Evolutionary conservation across 352 stramenopile species (phyloP).

Genomic region (Plasmopara muralis): DNA sequence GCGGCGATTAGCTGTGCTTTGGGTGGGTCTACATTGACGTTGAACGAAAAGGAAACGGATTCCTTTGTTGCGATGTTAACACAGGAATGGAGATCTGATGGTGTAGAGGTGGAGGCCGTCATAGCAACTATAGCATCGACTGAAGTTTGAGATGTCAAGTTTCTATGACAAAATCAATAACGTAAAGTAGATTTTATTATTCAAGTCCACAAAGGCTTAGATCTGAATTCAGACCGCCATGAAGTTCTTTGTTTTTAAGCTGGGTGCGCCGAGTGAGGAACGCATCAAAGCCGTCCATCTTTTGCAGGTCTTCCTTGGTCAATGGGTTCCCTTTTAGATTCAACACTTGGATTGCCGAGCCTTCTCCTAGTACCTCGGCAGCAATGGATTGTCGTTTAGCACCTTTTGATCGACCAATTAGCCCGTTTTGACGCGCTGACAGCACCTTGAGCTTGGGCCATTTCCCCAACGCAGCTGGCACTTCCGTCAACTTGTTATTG

Average conservation of each 20-base stretch:
- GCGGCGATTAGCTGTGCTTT: conserved; percentile 22
- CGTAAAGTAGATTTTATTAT: conserved; percentile 13
- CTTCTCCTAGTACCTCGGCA: conserved; percentile 37
- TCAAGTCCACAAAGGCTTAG: conserved; percentile 77
- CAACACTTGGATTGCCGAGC: conserved; percentile 69
- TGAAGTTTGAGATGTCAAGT: no score
- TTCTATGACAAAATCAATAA: no score
- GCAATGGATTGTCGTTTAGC: conserved; percentile 42
- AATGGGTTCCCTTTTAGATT: conserved; percentile 78
- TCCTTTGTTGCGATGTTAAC: conserved; percentile 14
- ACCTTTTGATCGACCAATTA: conserved; percentile 21
- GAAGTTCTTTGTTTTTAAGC: conserved; percentile 85
- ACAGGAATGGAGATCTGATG: conserved; percentile 19
- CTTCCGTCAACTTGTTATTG: conserved; percentile 37
- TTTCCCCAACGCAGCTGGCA: conserved; percentile 41
- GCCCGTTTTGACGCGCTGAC: conserved; percentile 50
- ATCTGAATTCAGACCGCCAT: conserved; percentile 68
- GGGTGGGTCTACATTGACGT: not conserved
- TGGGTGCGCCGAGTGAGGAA: conserved; percentile 71
- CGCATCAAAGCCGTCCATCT: conserved; percentile 67
- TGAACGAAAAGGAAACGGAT: conserved; percentile 5
- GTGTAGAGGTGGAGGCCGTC: conserved; percentile 18
- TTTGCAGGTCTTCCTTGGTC: conserved; percentile 69
- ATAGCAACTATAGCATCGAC: conserved; percentile 8
- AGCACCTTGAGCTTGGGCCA: conserved; percentile 73